phyloP scores from a whole-genome alignment of 192 early-diverging fungal genomes.

The Linnemannia elongata region DNA sequence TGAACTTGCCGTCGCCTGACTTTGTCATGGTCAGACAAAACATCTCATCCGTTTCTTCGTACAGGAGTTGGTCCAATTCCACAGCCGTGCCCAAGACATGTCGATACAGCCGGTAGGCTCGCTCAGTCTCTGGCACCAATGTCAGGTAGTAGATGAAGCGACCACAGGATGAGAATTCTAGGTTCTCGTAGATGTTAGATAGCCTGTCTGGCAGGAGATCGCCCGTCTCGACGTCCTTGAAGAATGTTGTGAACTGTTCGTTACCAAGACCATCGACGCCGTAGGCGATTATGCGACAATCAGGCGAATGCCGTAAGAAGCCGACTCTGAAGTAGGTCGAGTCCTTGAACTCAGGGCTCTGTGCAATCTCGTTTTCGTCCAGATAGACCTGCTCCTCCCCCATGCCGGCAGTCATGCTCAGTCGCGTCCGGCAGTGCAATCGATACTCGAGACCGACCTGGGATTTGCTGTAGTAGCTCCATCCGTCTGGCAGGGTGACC shows the following conservation, averaged over 20 bases:
- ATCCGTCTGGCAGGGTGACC: conserved; percentile 65
- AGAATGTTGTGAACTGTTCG: conserved; percentile 66
- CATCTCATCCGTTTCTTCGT: conserved; percentile 73
- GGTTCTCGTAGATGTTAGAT: conserved; percentile 65
- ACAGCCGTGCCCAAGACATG: conserved; percentile 62
- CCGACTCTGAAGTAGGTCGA: conserved; percentile 70
- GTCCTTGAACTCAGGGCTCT: conserved; percentile 60
- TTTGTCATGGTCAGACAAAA: conserved; percentile 71
- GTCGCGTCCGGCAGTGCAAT: conserved; percentile 32
- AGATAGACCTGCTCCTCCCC: conserved; percentile 38
- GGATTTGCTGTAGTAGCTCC: conserved; percentile 69
- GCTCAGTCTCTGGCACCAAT: conserved; percentile 62
- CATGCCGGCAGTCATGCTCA: not conserved
- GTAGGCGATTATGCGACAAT: conserved; percentile 67
- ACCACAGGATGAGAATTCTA: conserved; percentile 69
- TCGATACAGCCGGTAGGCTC: conserved; percentile 65
- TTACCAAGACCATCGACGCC: conserved; percentile 67
- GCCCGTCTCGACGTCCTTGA: conserved; percentile 63
- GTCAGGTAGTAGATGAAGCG: conserved; percentile 64
- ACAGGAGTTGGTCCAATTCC: conserved; percentile 58
- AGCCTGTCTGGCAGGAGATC: conserved; percentile 60
- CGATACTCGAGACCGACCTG: conserved; percentile 52
- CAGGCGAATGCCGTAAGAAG: conserved; percentile 69
- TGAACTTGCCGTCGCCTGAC: conserved; percentile 63
- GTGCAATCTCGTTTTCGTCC: conserved; percentile 70